phyloP scores from a whole-genome alignment of 345 rosid genomes.

The Turritis glabra region DNA sequence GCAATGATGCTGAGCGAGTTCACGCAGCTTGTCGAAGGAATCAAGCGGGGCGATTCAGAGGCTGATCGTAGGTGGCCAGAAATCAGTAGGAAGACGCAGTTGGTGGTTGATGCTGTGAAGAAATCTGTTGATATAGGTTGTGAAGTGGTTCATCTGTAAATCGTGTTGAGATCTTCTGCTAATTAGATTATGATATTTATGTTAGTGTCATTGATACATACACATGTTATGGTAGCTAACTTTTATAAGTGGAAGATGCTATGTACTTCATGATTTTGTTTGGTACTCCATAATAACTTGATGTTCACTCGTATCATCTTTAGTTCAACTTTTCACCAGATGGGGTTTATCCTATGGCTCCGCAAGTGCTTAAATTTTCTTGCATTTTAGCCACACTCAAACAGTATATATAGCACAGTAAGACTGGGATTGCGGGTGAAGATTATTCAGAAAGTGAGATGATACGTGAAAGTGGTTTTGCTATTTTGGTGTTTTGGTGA shows the following conservation, averaged over 20 bases:
- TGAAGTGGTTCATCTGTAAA: slow-evolving; percentile 46
- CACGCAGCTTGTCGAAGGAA: slow-evolving; percentile 43
- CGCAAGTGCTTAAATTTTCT: not conserved
- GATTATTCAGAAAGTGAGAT: too few species aligned
- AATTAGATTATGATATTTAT: not conserved
- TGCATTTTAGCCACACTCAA: not conserved
- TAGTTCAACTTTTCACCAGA: not conserved
- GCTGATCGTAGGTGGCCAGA: slow-evolving; percentile 57
- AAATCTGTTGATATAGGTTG: slow-evolving; percentile 62
- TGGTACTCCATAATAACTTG: not conserved
- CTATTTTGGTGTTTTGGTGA: too few species aligned
- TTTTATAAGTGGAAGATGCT: not conserved
- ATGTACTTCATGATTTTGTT: not conserved
- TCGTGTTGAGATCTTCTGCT: not conserved
- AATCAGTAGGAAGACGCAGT: slow-evolving; percentile 65
- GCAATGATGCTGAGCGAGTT: slow-evolving; percentile 60
- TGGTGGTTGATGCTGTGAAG: slow-evolving; percentile 59
- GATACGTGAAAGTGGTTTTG: too few species aligned
- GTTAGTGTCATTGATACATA: not conserved
- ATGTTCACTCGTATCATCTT: not conserved
- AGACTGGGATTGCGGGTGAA: too few species aligned
- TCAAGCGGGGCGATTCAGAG: slow-evolving; percentile 21
- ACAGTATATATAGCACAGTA: too few species aligned
- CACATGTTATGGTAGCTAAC: not conserved
- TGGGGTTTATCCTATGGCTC: not conserved